Percentiles rank a stretch among this genome's conserved stretches.
phyloP scores from a whole-genome alignment of 805 yeast genomes.

The Debaryomyces prosopidis region DNA sequence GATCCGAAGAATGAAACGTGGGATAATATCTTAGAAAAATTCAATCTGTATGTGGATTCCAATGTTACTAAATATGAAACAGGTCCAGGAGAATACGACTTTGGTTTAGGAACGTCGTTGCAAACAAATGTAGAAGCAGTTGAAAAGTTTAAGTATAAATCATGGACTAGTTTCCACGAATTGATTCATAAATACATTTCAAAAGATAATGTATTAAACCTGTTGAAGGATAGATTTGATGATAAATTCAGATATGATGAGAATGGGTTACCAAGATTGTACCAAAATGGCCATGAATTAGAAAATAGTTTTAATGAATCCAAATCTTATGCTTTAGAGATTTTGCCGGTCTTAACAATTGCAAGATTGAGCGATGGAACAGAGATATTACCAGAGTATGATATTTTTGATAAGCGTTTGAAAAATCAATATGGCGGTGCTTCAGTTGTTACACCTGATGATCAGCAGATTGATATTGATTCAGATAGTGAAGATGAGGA shows the following conservation, averaged over 20 bases:
- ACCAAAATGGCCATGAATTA: conserved; percentile 73
- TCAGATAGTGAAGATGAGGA: conserved; percentile 27
- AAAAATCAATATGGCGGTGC: conserved; percentile 22
- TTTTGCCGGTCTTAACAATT: conserved; percentile 59
- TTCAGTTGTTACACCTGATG: conserved; percentile 18
- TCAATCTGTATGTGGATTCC: conserved; percentile 25
- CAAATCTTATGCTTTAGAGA: conserved; percentile 52
- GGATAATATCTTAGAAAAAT: conserved; percentile 55
- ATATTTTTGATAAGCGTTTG: conserved; percentile 33
- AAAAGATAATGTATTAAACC: conserved; percentile 62
- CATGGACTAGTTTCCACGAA: conserved; percentile 68
- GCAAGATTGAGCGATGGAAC: conserved; percentile 55
- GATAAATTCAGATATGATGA: conserved; percentile 80
- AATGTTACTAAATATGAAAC: conserved; percentile 7
- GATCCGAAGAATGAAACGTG: conserved; percentile 56
- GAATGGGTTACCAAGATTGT: conserved; percentile 77
- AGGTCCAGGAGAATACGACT: conserved; percentile 46
- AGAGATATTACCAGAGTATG: conserved; percentile 61
- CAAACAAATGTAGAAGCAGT: conserved; percentile 43
- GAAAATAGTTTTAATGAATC: conserved; percentile 65
- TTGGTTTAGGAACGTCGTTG: conserved; percentile 59
- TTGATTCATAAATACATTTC: conserved; percentile 61
- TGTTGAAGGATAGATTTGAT: conserved; percentile 80
- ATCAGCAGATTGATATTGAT: conserved; percentile 8
- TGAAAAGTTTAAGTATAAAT: conserved; percentile 46